These are phyloP conservation scores for Populus hybrid DNA, from an alignment of 441 rosid genomes.

Conservation along the genomic window DNA sequence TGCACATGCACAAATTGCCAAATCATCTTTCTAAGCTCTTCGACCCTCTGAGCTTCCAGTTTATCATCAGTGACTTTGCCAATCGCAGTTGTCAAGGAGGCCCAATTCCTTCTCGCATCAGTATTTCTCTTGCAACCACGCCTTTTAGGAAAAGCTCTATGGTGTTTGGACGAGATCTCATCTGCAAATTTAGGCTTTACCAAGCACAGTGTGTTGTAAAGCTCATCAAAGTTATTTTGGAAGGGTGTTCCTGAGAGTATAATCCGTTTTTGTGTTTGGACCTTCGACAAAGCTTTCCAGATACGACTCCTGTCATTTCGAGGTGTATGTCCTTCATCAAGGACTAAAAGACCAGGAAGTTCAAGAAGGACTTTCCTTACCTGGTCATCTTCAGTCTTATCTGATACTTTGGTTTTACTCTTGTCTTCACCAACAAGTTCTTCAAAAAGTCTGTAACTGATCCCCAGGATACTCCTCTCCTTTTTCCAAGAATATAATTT, in stretches of 20 bases:
- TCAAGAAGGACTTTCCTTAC: slow-evolving; percentile 44
- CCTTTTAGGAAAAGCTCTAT: slow-evolving; percentile 16
- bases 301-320: slow-evolving; percentile 55
- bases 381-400: slow-evolving; percentile 3
- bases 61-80: slow-evolving; percentile 21
- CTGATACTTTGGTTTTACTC: not conserved
- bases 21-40: slow-evolving; percentile 36
- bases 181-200: slow-evolving; percentile 49
- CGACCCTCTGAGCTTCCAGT: slow-evolving; percentile 13
- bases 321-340: slow-evolving; percentile 86
- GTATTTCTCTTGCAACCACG: slow-evolving; percentile 19
- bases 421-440: slow-evolving; percentile 34
- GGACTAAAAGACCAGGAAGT: slow-evolving; percentile 51
- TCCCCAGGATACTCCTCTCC: slow-evolving; percentile 48
- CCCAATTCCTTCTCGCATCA: slow-evolving; percentile 35
- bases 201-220: slow-evolving; percentile 52
- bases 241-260: slow-evolving; percentile 85
- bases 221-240: slow-evolving; percentile 78
- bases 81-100: slow-evolving; percentile 33
- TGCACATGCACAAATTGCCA: slow-evolving; percentile 71
- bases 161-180: slow-evolving; percentile 9
- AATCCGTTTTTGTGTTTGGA: slow-evolving; percentile 55
- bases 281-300: slow-evolving; percentile 54
- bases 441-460: slow-evolving; percentile 60
- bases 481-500: slow-evolving; percentile 59